phyloP scores from a whole-genome alignment of 331 rosid genomes.

The Acacia pycnantha region DNA sequence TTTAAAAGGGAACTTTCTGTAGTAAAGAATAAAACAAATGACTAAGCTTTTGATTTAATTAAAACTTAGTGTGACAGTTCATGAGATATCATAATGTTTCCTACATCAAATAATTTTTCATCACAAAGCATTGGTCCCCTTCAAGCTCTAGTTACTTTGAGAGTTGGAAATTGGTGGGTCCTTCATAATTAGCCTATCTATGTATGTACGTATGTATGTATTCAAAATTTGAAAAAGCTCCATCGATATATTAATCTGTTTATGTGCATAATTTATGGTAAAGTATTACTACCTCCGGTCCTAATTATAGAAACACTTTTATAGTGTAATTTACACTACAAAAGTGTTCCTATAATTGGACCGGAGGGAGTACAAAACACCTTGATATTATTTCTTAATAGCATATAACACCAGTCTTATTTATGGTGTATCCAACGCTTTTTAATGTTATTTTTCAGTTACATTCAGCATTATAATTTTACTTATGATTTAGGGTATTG shows the following conservation, averaged over 20 bases:
- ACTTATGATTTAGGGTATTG: too few species aligned
- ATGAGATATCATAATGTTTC: neutral
- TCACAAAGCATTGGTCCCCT: constrained; percentile 13
- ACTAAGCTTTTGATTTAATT: neutral
- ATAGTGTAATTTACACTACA: too few species aligned
- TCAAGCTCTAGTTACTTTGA: neutral
- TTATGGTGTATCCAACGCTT: too few species aligned
- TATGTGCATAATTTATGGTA: neutral
- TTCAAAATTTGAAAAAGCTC: neutral
- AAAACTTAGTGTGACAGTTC: neutral
- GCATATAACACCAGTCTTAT: too few species aligned
- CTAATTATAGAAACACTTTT: too few species aligned
- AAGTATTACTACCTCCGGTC: too few species aligned
- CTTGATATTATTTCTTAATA: too few species aligned
- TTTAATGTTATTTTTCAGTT: too few species aligned
- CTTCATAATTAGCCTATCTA: neutral
- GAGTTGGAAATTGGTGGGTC: neutral
- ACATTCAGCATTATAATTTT: too few species aligned
- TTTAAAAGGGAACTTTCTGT: neutral
- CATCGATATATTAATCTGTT: neutral
- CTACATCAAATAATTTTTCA: neutral
- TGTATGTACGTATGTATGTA: too few species aligned
- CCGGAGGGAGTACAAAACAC: too few species aligned
- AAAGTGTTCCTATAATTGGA: too few species aligned
- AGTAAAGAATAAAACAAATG: neutral